A percentile compares a stretch with the other conserved stretches of the same genome.
These are phyloP conservation scores for Pontederia paniculata DNA, from an alignment of 176 grass and related monocot genomes.

Conservation along the genomic window DNA sequence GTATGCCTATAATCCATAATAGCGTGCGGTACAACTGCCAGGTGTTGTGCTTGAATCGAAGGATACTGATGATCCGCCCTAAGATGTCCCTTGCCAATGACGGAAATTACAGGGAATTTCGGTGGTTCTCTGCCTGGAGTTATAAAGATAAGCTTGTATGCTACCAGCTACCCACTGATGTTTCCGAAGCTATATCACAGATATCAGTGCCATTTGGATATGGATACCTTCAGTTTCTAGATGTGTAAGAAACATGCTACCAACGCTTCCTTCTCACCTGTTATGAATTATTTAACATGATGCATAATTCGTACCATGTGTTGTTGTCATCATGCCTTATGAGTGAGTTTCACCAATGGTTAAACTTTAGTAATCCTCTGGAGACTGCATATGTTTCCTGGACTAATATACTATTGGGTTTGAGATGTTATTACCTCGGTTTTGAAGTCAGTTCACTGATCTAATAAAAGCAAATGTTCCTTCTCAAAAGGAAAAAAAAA, in stretches of 20 bases:
- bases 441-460: no score
- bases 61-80: slow-evolving; percentile 87
- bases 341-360: neutral
- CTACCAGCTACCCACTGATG: slow-evolving; percentile 54
- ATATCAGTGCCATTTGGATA: slow-evolving; percentile 71
- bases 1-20: slow-evolving; percentile 84
- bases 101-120: slow-evolving; percentile 90
- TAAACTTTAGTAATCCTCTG: neutral
- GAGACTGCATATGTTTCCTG: neutral
- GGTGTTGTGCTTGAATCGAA: slow-evolving; percentile 79
- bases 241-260: slow-evolving; percentile 41
- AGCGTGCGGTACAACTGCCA: slow-evolving; percentile 92
- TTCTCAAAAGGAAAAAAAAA: no score
- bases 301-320: neutral
- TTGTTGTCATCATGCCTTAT: neutral
- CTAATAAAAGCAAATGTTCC: no score
- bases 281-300: neutral
- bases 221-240: slow-evolving; percentile 75
- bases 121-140: slow-evolving; percentile 94
- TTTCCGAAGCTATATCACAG: slow-evolving; percentile 62
- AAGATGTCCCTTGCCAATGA: slow-evolving; percentile 95
- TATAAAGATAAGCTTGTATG: slow-evolving; percentile 62
- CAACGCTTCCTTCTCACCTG: neutral
- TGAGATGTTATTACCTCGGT: no score
- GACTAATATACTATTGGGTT: neutral